Evolutionary conservation across 495 filamentous ascomycete species (phyloP), one percentile per base, ranked within the genome.

Genomic region (Bacidia gigantensis): DNA sequence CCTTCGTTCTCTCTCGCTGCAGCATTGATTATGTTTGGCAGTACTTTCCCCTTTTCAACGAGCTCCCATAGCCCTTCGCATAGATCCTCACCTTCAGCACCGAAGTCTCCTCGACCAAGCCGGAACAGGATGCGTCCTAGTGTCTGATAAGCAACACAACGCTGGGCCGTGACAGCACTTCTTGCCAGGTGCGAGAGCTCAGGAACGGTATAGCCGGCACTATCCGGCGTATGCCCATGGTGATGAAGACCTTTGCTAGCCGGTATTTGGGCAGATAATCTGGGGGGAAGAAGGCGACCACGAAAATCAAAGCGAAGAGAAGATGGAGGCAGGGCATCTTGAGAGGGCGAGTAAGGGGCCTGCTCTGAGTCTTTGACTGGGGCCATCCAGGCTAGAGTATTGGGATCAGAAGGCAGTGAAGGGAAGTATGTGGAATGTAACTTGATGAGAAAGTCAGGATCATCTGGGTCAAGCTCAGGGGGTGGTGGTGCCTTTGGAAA

Each of bases 351-450:
- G 72, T 97, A 98, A 9, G 84, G 75, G 0, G 80, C 83, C 47
- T 77, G 76, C 62, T 76, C 68, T 57, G 84, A 81, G 53, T 77
- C 72, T 52, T 67, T 43, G 24, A 72, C 61, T 12, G 84, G 81
- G 35, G 81, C 76, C 76, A 97, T 89, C 92, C 92, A 98, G 18
- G 87, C 84, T 2, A 98, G 75, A 11, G 83, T 80, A 23, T 83
- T 79, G 0, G 90, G 89, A 67, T 96, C 87, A 44, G 85, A 73
- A 12, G 90, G 76, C 2, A 95, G 82, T 52, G 77, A 71, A 18
- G 92, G 90, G 72, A 95, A 98, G 75, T 92, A 98, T 65, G 90
- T 94, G 0, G 76, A 64, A 72, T 95, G 89, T 10, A 98, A 78
- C 53, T 84, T 79, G 21, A 73, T 65, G 46, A 95, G 82, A 71